These are phyloP conservation scores for Thielaviopsis punctulata DNA, from an alignment of 2,329 filamentous ascomycete species.

Conservation along the genomic window DNA sequence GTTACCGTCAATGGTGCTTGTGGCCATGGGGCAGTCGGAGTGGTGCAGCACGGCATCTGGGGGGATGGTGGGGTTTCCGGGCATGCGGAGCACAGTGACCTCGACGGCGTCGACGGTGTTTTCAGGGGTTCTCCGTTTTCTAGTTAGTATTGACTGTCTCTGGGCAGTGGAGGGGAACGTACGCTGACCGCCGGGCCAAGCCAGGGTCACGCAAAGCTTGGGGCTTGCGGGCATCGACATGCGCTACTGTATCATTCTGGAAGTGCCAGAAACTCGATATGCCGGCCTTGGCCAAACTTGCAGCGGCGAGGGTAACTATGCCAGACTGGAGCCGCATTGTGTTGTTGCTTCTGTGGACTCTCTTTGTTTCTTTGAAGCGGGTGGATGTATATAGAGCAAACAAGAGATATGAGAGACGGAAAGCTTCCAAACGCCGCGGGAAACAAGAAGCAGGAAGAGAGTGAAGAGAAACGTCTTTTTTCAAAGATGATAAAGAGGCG, in stretches of 20 bases:
- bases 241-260: not conserved
- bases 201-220: not conserved
- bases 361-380: too few species aligned
- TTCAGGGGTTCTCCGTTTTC: not conserved
- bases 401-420: too few species aligned
- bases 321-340: not conserved
- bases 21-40: constrained; percentile 1
- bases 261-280: not conserved
- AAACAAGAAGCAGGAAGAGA: too few species aligned
- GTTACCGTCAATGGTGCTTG: constrained; percentile 9
- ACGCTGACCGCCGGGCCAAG: not conserved
- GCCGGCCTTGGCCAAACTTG: not conserved
- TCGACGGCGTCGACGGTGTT: not conserved
- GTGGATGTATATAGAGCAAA: too few species aligned
- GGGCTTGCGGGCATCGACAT: not conserved
- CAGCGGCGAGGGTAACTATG: not conserved
- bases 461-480: too few species aligned
- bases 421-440: too few species aligned
- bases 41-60: constrained; percentile 3
- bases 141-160: not conserved
- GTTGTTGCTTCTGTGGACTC: not conserved
- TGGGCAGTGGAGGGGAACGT: not conserved
- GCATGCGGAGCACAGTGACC: not conserved
- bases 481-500: too few species aligned
- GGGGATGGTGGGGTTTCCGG: not conserved